These are phyloP conservation scores for Entomortierella beljakovae DNA, from an alignment of 192 early-diverging fungal species.

Conservation along the genomic window DNA sequence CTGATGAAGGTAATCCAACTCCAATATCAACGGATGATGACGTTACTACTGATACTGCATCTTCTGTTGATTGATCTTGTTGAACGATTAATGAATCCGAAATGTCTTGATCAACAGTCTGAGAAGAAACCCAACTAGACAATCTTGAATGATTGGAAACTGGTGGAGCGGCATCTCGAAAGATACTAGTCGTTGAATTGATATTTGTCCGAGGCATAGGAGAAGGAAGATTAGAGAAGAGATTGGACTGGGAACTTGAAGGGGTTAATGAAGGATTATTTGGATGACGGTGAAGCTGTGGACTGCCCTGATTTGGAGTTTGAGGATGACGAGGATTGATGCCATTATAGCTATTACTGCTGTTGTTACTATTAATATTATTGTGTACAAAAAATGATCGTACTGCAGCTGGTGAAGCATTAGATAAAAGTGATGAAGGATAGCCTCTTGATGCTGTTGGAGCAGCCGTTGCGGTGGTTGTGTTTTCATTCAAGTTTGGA, in stretches of 20 bases:
- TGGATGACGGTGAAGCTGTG: conserved; percentile 1
- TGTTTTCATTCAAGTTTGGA: conserved; percentile 4
- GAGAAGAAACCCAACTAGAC: conserved; percentile 25
- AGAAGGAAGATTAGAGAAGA: conserved; percentile 47
- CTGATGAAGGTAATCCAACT: not conserved
- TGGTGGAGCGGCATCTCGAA: conserved; percentile 24
- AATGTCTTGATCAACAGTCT: conserved; percentile 18
- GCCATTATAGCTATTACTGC: not conserved
- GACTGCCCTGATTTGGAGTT: not conserved
- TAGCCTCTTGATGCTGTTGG: not conserved
- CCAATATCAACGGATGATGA: not conserved
- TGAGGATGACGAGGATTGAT: conserved; percentile 19
- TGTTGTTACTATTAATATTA: conserved; percentile 2
- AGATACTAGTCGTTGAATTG: conserved; percentile 9
- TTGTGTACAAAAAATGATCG: conserved; percentile 14
- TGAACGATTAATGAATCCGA: conserved; percentile 8
- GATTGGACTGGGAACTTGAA: conserved; percentile 38
- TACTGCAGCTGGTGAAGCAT: conserved; percentile 29
- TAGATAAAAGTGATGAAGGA: conserved; percentile 19
- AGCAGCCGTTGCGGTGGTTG: not conserved
- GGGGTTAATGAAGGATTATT: conserved; percentile 38
- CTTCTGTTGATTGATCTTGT: conserved; percentile 13
- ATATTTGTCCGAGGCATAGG: conserved; percentile 21
- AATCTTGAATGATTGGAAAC: not conserved
- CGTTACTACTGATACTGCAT: not conserved